Conservation (phyloP, 2,329 filamentous ascomycete genomes). For the Fusarium avenaceum region DNA sequence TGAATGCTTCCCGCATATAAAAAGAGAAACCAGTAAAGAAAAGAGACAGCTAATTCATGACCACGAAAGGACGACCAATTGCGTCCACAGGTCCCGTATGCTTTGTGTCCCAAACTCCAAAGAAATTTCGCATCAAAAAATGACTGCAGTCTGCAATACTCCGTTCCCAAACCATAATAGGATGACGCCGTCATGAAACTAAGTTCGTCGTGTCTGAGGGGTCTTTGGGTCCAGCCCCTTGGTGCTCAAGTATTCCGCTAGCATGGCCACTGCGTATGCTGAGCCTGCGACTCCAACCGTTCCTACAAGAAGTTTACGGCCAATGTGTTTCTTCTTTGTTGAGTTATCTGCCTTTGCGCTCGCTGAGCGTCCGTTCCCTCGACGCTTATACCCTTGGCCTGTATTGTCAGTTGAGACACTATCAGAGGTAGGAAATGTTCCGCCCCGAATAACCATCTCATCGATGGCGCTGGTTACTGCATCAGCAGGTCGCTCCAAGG, state of each 20-base stretch:
- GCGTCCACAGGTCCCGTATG: background rate
- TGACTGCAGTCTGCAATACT: background rate
- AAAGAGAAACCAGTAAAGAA: conserved; percentile 7
- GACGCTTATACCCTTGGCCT: background rate
- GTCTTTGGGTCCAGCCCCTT: conserved; percentile 54
- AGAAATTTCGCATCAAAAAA: background rate
- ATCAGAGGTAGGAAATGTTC: conserved; percentile 73
- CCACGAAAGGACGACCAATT: too few species aligned
- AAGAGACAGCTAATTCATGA: background rate
- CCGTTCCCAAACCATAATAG: background rate
- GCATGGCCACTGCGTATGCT: conserved; percentile 70
- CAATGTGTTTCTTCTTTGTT: conserved; percentile 57
- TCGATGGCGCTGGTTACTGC: conserved; percentile 69
- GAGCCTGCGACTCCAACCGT: conserved; percentile 68
- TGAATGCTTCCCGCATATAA: conserved; percentile 7
- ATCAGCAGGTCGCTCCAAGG: conserved; percentile 6
- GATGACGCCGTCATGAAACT: background rate
- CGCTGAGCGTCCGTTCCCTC: too few species aligned
- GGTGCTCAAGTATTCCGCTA: conserved; percentile 69
- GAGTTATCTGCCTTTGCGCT: conserved; percentile 42
- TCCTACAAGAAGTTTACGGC: conserved; percentile 65
- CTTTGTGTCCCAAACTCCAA: conserved; percentile 28
- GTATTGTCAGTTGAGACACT: conserved; percentile 59
- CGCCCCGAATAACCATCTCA: conserved; percentile 64
- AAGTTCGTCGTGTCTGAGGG: conserved; percentile 38